Base-by-base conservation (phyloP, 768 basidiomycete species). In the Trametes cinnabarina region DNA sequence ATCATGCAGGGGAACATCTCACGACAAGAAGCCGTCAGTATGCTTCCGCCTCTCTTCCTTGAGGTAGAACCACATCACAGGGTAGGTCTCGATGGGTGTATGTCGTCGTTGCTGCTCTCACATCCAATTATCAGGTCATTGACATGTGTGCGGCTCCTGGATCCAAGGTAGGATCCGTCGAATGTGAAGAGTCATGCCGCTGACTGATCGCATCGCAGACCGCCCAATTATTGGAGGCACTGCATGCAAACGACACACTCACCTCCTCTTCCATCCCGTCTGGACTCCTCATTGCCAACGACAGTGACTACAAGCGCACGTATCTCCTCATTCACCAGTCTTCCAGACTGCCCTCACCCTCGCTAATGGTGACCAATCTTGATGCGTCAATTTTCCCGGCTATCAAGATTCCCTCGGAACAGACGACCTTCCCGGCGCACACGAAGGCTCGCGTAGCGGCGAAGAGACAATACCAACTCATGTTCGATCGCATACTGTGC, bases 131-230 rank as follows among this genome's bases (percentile, higher is more conserved):
- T n/a, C 55, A 90, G 85, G 89, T 92, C 19, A 85, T 98, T 66
- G 97, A 99, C 71, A 94, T 96, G 92, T 99, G 97, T 69, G 97
- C 97, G 17, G 96, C 97, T 2, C 97, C 97, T 0, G 97, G 97
- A 5, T 97, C 94, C 22, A 99, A 99, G 78, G 92, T 90, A 63
- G 3, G 40, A 28, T 22, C 35, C 14, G 30, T 47, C n/a, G 39
- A 56, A 28, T 55, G 46, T 37, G 43, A 37, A 11, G 22, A 35
- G 5, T 17, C n/a, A 25, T 4, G 7, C 30, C 30, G 30, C 30
- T 6, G 30, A 9, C 19, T 26, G 1, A 52, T 39, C 30, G 20
- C 10, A 46, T 32, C 35, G 30, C 66, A 92, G 89, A 97, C 96
- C 8, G 92, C 94, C 9, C 97, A 99, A 76, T 81, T 99, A 43